Base-by-base conservation (phyloP, 1,284 basidiomycete species). In the Coniophora puteana region DNA sequence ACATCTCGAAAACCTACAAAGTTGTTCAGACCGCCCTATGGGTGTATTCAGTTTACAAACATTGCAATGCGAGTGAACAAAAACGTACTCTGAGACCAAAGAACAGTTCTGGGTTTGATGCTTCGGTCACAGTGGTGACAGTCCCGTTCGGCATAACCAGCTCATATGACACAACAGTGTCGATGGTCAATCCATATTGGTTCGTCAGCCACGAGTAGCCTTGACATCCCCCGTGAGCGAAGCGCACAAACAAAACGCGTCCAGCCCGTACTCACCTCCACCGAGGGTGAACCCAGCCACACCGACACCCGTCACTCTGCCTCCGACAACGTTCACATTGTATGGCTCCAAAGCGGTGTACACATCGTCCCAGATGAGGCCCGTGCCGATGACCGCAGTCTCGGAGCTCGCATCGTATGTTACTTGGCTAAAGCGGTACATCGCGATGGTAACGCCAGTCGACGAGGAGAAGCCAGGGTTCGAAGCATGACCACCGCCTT, bases 1-100 rank as follows among this genome's bases (percentile, higher is more conserved):
- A 31, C 8, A 3, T 22, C 13, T n/a, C 10, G 11, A 22, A 27
- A 28, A 61, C 72, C 43, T 41, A 78, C 80, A 46, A 78, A 81
- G 51, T 81, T 82, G 47, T 82, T 81, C 47, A 68, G 61, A 13
- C 78, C 75, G 29, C 78, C 78, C 76, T 78, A 28, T 16, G 21
- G 22, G 12, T 33, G 8, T 10, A n/a, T 41, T 14, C n/a, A 41
- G 31, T 17, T 18, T 30, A 21, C 7, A 8, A 13, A 12, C 5
- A 24, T 11, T 10, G 25, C 30, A 14, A n/a, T 38, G n/a, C 23
- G 16, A 13, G 22, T 14, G 14, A 21, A 17, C 8, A 1, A 17
- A 25, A 18, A 43, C 54, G 0, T 43, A 66, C 72, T 54, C 67
- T 72, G 16, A 78, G 54, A 5, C 60, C 74, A 43, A 68, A 74